Percentiles rank a stretch among this genome's conserved stretches.
Conservation (phyloP, 164 flowering plant genomes). For the Pachysandra terminalis region DNA sequence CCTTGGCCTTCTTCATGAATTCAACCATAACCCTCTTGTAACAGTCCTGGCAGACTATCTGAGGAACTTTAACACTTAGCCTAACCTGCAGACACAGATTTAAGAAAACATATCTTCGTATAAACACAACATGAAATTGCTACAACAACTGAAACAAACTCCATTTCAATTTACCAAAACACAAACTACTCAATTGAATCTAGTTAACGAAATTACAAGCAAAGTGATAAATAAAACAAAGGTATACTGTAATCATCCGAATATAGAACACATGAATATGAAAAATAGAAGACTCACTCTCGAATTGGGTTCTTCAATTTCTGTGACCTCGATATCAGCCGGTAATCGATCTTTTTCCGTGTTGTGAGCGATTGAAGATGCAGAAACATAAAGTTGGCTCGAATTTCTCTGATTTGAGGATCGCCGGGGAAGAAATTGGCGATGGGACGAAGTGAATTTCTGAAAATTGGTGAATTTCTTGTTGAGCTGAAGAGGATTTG, state of each 20-base stretch:
- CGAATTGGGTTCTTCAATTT: conserved; percentile 58
- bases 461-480: neutral
- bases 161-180: neutral
- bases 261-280: no score
- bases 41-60: conserved; percentile 74
- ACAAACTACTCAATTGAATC: no score
- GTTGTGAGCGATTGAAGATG: conserved; percentile 25
- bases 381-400: conserved; percentile 9
- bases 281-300: conserved; percentile 38
- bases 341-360: conserved; percentile 51
- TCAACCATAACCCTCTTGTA: conserved; percentile 58
- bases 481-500: neutral
- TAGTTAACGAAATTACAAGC: neutral
- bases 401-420: neutral
- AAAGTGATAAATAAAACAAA: no score
- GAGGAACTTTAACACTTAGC: conserved; percentile 69
- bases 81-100: conserved; percentile 46
- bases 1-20: conserved; percentile 69
- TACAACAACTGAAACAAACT: no score
- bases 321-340: conserved; percentile 56
- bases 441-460: neutral
- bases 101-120: neutral
- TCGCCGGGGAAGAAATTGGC: neutral
- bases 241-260: no score
- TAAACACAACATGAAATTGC: neutral